A percentile compares a stretch with the other conserved stretches of the same genome.
These are phyloP conservation scores for Wilcoxina mikolae DNA, from an alignment of 495 filamentous ascomycete species.

Conservation along the genomic window DNA sequence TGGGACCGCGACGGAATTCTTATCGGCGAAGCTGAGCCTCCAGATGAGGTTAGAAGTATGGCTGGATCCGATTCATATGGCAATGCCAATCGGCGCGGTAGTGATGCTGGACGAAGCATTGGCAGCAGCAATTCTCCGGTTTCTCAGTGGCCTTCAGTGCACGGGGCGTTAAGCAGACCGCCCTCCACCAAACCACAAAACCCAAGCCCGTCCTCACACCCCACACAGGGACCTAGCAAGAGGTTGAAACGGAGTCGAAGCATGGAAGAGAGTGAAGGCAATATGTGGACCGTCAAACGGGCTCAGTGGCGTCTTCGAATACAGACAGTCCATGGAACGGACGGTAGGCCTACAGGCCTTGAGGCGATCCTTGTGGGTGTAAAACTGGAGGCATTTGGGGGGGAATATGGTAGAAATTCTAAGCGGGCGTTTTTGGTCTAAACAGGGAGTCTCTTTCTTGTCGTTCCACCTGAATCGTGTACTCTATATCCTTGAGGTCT, in stretches of 20 bases:
- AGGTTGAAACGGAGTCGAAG: constrained; percentile 38
- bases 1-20: constrained; percentile 24
- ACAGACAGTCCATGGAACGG: constrained; percentile 33
- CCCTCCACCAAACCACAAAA: background rate
- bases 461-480: too few relatives aligned
- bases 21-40: constrained; percentile 6
- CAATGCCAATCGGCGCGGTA: constrained; percentile 3
- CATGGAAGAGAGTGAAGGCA: constrained; percentile 27
- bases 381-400: constrained; percentile 61
- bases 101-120: constrained; percentile 19
- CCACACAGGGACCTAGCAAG: constrained; percentile 24
- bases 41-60: too few relatives aligned
- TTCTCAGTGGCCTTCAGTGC: constrained; percentile 9
- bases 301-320: constrained; percentile 74
- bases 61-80: too few relatives aligned
- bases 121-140: constrained; percentile 15
- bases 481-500: too few relatives aligned
- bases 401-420: constrained; percentile 53
- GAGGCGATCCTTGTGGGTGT: constrained; percentile 62
- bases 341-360: constrained; percentile 35
- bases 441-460: too few relatives aligned
- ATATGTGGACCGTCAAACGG: constrained; percentile 56
- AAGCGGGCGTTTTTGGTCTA: constrained; percentile 48
- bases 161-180: background rate
- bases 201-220: constrained; percentile 1